A percentile compares a stretch with the other conserved stretches of the same genome.
Conservation (phyloP, 441 rosid species). For the Pelargonium australe region DNA sequence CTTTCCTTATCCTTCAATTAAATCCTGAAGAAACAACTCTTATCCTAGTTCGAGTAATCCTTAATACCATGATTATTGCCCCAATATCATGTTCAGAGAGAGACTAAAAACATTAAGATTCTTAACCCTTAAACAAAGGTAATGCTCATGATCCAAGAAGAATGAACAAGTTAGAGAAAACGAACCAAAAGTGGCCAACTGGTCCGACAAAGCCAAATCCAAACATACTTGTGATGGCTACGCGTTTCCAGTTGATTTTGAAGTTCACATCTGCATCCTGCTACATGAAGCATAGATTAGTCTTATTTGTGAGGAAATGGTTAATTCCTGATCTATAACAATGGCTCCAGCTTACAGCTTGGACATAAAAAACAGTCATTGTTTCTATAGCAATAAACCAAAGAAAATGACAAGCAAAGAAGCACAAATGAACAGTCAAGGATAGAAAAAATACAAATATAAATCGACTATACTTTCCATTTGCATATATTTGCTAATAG, state of each 20-base stretch:
- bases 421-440: not conserved
- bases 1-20: not conserved
- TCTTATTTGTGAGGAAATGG: constrained; percentile 13
- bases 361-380: constrained; percentile 7
- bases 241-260: constrained; percentile 80
- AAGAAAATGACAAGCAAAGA: not conserved
- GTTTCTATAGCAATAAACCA: constrained; percentile 7
- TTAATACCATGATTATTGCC: not conserved
- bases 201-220: constrained; percentile 96
- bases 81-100: not conserved
- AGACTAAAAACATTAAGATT: not conserved
- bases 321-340: not conserved
- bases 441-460: not conserved
- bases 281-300: constrained; percentile 20
- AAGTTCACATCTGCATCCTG: constrained; percentile 54
- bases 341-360: constrained; percentile 9
- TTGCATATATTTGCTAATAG: not conserved
- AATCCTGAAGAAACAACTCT: not conserved
- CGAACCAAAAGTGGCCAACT: constrained; percentile 91
- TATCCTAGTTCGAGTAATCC: not conserved
- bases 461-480: not conserved
- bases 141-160: constrained; percentile 15
- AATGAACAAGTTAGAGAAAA: constrained; percentile 20
- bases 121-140: not conserved
- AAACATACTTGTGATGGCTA: constrained; percentile 68